Base-by-base conservation (phyloP, 495 filamentous ascomycete species). In the Mytilinidion resinicola region DNA sequence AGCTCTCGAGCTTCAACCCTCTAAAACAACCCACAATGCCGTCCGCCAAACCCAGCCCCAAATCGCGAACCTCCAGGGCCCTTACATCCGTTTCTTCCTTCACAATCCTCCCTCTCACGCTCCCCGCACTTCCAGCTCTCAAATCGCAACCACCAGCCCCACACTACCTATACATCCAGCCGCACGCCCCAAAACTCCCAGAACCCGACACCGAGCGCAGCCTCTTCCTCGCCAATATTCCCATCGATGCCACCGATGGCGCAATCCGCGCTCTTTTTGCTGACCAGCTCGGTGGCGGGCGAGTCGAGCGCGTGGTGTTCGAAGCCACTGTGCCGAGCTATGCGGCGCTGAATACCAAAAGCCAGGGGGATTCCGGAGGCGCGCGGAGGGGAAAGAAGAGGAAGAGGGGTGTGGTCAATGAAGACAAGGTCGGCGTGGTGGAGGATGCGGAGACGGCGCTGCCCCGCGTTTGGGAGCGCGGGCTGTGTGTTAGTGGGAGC, bases 101-200 rank as follows among this genome's bases (percentile, higher is more conserved):
- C 61, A 65, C 61, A n/a, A 53, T 69, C 46, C 65, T 73, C 30
- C 70, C 69, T 0, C 56, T 71, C 50, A 41, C 54, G 21, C 52
- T 61, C 47, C 57, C 53, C 4, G 14, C 55, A 9, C 53, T 66
- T 9, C 63, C 59, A 15, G 39, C 56, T 19, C 5, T 33, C 46
- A 49, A 9, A 56, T n/a, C 46, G 4, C 19, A 35, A 11, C 21
- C 60, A 46, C 82, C 25, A 30, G 6, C 25, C 25, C 25, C 78
- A 48, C 93, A 98, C 74, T 88, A 89, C 74, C 78, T 97, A 68
- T 96, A 96, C 73, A 71, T 96, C 51, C 88, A 86, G 55, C 82
- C 81, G 34, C 90, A 96, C 69, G 79, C 84, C 43, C 91, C 87
- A 55, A 88, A 84, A 65, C 85, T 86, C 10, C 75, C 82, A 15